Conservation (phyloP, 2,329 filamentous ascomycete genomes). For the Daldinia eschscholtzii region DNA sequence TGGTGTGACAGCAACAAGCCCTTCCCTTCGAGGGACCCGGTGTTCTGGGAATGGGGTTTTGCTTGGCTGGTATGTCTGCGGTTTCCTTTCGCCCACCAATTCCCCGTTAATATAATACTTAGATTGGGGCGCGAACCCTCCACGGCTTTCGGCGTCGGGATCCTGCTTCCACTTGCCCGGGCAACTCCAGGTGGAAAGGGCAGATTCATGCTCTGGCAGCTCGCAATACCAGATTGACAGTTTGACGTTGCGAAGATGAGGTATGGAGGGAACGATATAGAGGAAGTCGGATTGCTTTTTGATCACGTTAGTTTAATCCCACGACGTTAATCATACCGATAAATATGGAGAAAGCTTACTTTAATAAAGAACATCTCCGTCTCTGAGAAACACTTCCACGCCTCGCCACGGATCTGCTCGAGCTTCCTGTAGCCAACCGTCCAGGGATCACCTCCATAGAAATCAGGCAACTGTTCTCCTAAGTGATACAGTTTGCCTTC, state of each 20-base stretch:
- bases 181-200: constrained; percentile 57
- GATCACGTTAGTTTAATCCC: constrained; percentile 34
- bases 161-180: constrained; percentile 71
- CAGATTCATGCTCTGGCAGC: constrained; percentile 64
- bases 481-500: constrained; percentile 64
- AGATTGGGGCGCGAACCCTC: constrained; percentile 67
- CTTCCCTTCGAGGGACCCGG: constrained; percentile 66
- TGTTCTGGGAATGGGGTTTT: constrained; percentile 67
- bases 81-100: constrained; percentile 65
- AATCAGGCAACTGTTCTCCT: constrained; percentile 65
- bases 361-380: constrained; percentile 77
- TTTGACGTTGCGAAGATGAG: constrained; percentile 68
- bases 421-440: constrained; percentile 59
- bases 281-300: constrained; percentile 72
- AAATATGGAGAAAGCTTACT: constrained; percentile 56
- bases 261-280: constrained; percentile 67
- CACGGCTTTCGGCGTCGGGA: constrained; percentile 64
- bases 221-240: constrained; percentile 72
- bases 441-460: constrained; percentile 63
- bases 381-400: constrained; percentile 66
- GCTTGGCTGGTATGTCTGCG: constrained; percentile 62
- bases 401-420: constrained; percentile 62
- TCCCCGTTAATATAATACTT: constrained; percentile 71
- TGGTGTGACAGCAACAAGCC: constrained; percentile 65
- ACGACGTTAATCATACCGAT: too few relatives aligned